A percentile compares a stretch with the other conserved stretches of the same genome.
These are phyloP conservation scores for Tubosaeta brunneosetosa DNA, from an alignment of 768 basidiomycete genomes.

Conservation along the genomic window DNA sequence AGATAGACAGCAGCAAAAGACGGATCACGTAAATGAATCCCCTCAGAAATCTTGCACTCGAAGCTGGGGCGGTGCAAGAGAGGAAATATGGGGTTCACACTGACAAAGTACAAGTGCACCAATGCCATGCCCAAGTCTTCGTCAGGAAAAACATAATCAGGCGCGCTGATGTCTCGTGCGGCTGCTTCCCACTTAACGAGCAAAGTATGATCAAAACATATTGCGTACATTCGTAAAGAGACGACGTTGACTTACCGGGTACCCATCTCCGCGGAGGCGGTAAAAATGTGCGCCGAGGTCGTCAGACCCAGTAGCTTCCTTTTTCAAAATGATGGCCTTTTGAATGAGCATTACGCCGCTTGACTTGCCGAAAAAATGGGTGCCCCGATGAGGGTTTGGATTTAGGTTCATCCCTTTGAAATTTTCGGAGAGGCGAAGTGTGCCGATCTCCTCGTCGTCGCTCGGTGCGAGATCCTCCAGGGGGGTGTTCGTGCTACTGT, in stretches of 20 bases:
- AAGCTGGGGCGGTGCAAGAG: conserved; percentile 74
- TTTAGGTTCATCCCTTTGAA: conserved; percentile 20
- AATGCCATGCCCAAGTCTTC: conserved; percentile 46
- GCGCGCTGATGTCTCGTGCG: conserved; percentile 14
- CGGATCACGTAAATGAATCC: conserved; percentile 45
- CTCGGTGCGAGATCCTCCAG: conserved; percentile 24
- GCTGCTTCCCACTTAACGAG: conserved; percentile 28
- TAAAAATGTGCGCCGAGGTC: conserved; percentile 8
- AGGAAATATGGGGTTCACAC: conserved; percentile 55
- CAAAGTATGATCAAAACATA: background rate
- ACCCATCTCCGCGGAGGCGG: background rate
- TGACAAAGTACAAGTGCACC: conserved; percentile 60
- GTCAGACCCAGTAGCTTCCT: conserved; percentile 45
- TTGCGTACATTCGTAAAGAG: background rate
- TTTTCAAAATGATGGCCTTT: conserved; percentile 54
- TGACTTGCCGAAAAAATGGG: conserved; percentile 38
- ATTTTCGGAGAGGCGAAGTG: conserved; percentile 20
- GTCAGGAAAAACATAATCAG: conserved; percentile 45
- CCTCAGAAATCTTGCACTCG: conserved; percentile 43
- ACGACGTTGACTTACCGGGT: conserved; percentile 24
- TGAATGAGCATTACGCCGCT: conserved; percentile 40
- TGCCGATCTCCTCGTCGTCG: conserved; percentile 26
- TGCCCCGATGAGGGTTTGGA: background rate
- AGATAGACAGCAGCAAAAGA: conserved; percentile 58
- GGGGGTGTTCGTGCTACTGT: background rate